phyloP scores from a whole-genome alignment of 768 basidiomycete genomes.

The Tephrocybe sp. region DNA sequence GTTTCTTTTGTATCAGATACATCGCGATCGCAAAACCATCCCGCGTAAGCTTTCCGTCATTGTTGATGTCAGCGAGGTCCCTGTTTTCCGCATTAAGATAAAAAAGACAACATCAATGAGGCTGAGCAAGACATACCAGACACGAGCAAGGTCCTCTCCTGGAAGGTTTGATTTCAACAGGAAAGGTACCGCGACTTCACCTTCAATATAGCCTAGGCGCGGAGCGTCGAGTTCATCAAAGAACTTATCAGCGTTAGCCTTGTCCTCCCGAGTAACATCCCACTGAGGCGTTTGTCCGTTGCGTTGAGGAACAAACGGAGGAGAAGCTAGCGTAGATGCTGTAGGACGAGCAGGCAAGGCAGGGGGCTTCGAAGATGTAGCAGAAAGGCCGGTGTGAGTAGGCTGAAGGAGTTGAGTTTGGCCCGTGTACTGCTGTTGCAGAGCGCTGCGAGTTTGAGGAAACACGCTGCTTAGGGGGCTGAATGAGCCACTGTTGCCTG shows the following conservation, averaged over 20 bases:
- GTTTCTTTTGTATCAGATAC: conserved; percentile 86
- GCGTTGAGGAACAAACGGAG: conserved; percentile 25
- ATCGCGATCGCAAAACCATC: conserved; percentile 97
- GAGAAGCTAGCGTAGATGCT: conserved; percentile 18
- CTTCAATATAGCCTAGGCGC: conserved; percentile 81
- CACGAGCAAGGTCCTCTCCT: conserved; percentile 80
- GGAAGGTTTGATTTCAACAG: conserved; percentile 88
- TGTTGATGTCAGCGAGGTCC: conserved; percentile 91
- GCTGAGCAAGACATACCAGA: conserved; percentile 68
- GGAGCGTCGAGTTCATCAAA: conserved; percentile 82
- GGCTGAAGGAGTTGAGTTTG: conserved; percentile 50
- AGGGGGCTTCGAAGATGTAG: conserved; percentile 29
- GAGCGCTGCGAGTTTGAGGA: conserved; percentile 32
- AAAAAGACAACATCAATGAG: background rate
- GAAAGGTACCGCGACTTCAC: conserved; percentile 93
- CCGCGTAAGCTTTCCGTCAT: conserved; percentile 81
- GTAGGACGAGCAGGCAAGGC: conserved; percentile 41
- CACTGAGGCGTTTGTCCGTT: conserved; percentile 47
- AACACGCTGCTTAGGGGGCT: conserved; percentile 52
- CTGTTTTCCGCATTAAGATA: conserved; percentile 38
- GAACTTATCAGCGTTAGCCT: conserved; percentile 71
- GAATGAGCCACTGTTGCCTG: conserved; percentile 61
- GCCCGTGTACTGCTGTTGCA: conserved; percentile 70
- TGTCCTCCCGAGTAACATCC: conserved; percentile 85
- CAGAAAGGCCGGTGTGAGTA: conserved; percentile 43